Evolutionary conservation across 1,284 basidiomycete genomes (phyloP).

Genomic region (Schizophyllum commune): DNA sequence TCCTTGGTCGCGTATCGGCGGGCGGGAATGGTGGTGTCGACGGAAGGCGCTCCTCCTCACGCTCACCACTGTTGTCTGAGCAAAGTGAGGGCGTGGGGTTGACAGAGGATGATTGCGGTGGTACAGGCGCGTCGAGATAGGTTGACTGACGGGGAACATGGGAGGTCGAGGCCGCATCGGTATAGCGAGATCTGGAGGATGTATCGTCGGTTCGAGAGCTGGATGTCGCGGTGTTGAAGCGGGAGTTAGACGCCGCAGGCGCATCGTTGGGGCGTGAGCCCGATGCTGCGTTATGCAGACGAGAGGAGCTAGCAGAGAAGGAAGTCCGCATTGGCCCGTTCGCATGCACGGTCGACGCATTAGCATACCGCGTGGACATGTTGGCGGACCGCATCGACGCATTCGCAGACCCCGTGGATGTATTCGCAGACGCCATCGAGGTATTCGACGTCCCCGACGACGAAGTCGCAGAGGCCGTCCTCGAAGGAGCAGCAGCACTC

Average conservation of each 20-base stretch:
- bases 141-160: too few species aligned
- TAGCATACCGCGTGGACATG: not conserved
- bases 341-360: not conserved
- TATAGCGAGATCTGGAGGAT: too few species aligned
- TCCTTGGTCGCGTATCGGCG: not conserved
- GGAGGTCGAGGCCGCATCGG: too few species aligned
- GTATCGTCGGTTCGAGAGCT: too few species aligned
- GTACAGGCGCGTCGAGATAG: too few species aligned
- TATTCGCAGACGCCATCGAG: not conserved
- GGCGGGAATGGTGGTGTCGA: not conserved
- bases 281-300: not conserved
- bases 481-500: not conserved
- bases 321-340: slow-evolving; percentile 3
- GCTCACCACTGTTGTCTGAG: slow-evolving; percentile 10
- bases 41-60: slow-evolving; percentile 13
- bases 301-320: not conserved
- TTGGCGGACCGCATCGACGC: not conserved
- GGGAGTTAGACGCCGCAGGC: slow-evolving; percentile 12
- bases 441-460: not conserved
- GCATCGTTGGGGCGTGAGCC: not conserved
- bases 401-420: not conserved
- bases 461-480: not conserved
- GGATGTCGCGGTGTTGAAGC: too few species aligned
- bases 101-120: slow-evolving; percentile 16
- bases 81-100: slow-evolving; percentile 58